Base-by-base conservation (phyloP, 2,329 filamentous ascomycete genomes). In the Alternaria dauci region DNA sequence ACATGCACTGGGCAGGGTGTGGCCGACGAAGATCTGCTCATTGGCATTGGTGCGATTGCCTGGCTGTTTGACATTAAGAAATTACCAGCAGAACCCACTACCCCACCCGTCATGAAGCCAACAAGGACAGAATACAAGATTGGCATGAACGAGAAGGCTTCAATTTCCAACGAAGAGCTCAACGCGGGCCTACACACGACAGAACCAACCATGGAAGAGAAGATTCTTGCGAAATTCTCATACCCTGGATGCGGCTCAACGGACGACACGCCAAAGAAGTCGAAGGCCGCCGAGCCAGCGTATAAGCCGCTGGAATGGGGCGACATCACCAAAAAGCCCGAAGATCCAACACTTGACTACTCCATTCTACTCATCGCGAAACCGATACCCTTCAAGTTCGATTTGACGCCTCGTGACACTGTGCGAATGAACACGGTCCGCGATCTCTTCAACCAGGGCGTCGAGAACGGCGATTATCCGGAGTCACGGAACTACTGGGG, bases 301-400 rank as follows among this genome's bases (percentile, higher is more conserved):
- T 63, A 75, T 54, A 69, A 69, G 47, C 66, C 69, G 4, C 52
- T 68, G 20, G 67, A 72, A 63, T 69, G 69, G 65, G 65, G 68
- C 39, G 61, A 73, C 47, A 47, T 62, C n/a, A 65, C 56, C 20
- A 60, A 71, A 14, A 73, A 70, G 36, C 63, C 66, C 9, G 56
- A 72, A n/a, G 80, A 82, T 50, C 80, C 80, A 1, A 82, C 81
- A 1, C 77, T 82, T 38, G 74, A 81, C 62, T 82, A 78, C 66
- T 78, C 79, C 12, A 80, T 78, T 12, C 67, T 83, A 11, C 75
- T 83, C 32, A 83, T 82, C 46, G 80, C 81, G 1, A 82, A 83
- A 59, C 81, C 81, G 2, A 65, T 79, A 16, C 81, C 81, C 0
- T 83, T 83, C 72, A 74, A 77, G 41, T 82, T 83, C 63, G 56